A percentile compares a stretch with the other conserved stretches of the same genome.
Evolutionary conservation across 208 protist genomes (phyloP).

Genomic region (Leishmania martiniquensis): DNA sequence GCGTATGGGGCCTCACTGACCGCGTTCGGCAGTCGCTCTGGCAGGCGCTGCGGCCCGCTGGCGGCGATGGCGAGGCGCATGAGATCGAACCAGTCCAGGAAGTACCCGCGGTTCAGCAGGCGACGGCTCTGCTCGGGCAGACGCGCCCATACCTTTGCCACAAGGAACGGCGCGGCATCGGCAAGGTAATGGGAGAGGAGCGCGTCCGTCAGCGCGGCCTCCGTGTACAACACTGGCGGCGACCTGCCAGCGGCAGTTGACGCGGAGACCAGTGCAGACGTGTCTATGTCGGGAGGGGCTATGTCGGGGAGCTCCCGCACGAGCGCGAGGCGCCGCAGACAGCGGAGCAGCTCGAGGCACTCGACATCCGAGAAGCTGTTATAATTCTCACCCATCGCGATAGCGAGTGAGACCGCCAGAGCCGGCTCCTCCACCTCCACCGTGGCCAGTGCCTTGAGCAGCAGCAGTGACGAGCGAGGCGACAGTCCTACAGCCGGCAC

Average conservation of each 20-base stretch:
- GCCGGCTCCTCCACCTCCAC: conserved; percentile 77
- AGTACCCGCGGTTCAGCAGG: conserved; percentile 54
- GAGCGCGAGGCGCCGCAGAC: conserved; percentile 73
- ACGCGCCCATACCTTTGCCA: conserved; percentile 73
- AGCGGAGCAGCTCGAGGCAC: conserved; percentile 83
- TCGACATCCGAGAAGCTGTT: conserved; percentile 55
- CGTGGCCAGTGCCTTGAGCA: conserved; percentile 71
- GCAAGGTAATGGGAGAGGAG: conserved; percentile 56
- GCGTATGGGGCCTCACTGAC: conserved; percentile 67
- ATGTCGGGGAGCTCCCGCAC: conserved; percentile 58
- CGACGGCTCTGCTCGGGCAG: conserved; percentile 74
- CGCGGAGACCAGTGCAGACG: conserved; percentile 10
- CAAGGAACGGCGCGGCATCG: conserved; percentile 71
- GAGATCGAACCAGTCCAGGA: conserved; percentile 83
- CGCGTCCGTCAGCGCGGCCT: conserved; percentile 38
- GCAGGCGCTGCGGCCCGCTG: conserved; percentile 45
- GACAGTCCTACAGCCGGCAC: conserved; percentile 62
- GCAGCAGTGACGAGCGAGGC: conserved; percentile 54
- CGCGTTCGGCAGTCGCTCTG: conserved; percentile 68
- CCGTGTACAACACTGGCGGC: conserved; percentile 48
- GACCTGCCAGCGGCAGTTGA: not conserved
- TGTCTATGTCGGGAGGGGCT: conserved; percentile 23
- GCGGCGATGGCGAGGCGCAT: conserved; percentile 72
- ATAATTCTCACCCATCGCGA: conserved; percentile 82
- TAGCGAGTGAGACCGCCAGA: conserved; percentile 69